Evolutionary conservation across 805 yeast species (phyloP).

Genomic region (Lipomyces anomalus): DNA sequence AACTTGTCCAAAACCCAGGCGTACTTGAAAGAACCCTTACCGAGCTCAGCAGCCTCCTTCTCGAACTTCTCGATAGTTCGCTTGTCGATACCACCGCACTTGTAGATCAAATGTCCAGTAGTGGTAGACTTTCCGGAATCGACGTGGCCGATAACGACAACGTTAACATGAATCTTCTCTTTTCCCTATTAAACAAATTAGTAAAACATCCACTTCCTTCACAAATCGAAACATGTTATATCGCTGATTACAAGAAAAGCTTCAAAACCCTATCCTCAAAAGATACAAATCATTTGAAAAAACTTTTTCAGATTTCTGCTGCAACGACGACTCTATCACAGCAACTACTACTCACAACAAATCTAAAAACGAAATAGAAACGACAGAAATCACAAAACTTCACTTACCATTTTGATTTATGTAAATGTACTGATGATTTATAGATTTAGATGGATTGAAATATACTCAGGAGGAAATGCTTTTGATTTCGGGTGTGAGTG

Average conservation of each 20-base stretch:
- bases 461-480: slow-evolving; percentile 38
- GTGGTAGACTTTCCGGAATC: slow-evolving; percentile 98
- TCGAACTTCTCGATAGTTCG: slow-evolving; percentile 98
- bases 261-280: no score
- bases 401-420: slow-evolving; percentile 30
- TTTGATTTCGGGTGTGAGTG: slow-evolving; percentile 40
- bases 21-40: slow-evolving; percentile 91
- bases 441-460: background rate
- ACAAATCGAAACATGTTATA: background rate
- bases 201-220: background rate
- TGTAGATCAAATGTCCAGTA: slow-evolving; percentile 98
- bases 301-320: no score
- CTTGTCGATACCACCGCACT: slow-evolving; percentile 98
- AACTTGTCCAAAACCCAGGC: slow-evolving; percentile 96
- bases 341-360: no score
- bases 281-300: no score
- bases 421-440: slow-evolving; percentile 3
- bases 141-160: slow-evolving; percentile 99
- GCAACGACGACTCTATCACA: no score
- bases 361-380: no score
- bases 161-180: slow-evolving; percentile 87
- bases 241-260: background rate
- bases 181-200: slow-evolving; percentile 14
- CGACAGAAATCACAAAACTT: background rate
- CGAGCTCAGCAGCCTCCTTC: slow-evolving; percentile 96